A percentile compares a stretch with the other conserved stretches of the same genome.
phyloP scores from a whole-genome alignment of 23 red algal genomes.

The Gracilaria caudata region DNA sequence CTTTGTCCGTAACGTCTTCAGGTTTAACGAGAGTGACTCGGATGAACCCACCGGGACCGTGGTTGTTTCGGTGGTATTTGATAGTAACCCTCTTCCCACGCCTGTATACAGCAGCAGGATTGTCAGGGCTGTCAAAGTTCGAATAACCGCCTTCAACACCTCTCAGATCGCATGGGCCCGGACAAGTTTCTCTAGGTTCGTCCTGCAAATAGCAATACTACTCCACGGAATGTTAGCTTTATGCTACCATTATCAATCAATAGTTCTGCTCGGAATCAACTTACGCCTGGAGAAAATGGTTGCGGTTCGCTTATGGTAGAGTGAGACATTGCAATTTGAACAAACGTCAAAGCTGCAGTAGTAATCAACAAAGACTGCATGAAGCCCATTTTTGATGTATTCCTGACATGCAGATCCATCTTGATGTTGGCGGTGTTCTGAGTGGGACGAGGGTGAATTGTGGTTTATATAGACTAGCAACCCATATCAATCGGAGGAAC shows the following conservation, averaged over 20 bases:
- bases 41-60: constrained; percentile 44
- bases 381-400: neutral
- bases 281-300: constrained; percentile 19
- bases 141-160: constrained; percentile 26
- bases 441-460: too few species aligned
- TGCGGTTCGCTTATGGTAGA: constrained; percentile 23
- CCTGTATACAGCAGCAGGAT: constrained; percentile 2
- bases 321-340: neutral
- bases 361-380: neutral
- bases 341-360: neutral
- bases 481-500: neutral
- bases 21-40: constrained; percentile 29
- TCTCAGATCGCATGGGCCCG: constrained; percentile 9
- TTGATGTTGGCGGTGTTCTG: too few species aligned
- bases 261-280: neutral
- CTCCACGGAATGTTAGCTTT: neutral
- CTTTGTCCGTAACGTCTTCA: constrained; percentile 28
- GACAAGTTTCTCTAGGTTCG: neutral
- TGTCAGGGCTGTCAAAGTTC: constrained; percentile 16
- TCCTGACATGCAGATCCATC: neutral
- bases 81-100: neutral
- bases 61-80: constrained; percentile 42
- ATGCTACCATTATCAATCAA: neutral
- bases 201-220: constrained; percentile 9
- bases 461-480: neutral